Evolutionary conservation across 139 green algal genomes (phyloP), one percentile per base, ranked within the genome.

Genomic region (Asterochloris sp.): DNA sequence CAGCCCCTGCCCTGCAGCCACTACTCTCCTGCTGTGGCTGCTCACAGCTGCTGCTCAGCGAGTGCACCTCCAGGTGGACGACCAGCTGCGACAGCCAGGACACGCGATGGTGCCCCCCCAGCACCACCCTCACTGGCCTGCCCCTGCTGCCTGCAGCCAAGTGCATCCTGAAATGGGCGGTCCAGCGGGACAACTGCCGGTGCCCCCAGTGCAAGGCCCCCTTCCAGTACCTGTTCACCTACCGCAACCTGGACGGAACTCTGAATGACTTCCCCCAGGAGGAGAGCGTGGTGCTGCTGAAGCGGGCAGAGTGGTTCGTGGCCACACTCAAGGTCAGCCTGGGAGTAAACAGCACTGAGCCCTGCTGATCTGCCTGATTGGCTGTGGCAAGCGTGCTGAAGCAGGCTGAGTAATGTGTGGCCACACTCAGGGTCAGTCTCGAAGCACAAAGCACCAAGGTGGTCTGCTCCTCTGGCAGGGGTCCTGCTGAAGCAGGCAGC

Each of bases 111-210:
- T 62, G 16, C 0, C 11, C 29, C 24, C 61, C 23, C 14, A 68
- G 47, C 13, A 79, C 2, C 12, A 24, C 10, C 47, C 13, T 63
- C 28, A 27, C 17, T 21, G 24, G 13, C 17, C 23, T 69, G 19
- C 28, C 78, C 75, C 8, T 10, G 26, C 10, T 11, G 19, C 21
- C 12, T 83, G 85, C 88, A 92, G 87, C 88, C 24, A 88, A 91
- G 26, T 97, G 94, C 83, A 95, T 98, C 78, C 86, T 98, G 74
- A 83, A 87, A 66, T 97, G 94, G 94, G 89, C 94, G 8, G 61
- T 90, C 28, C 89, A 88, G 84, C 93, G 92, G 83, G 88, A 91
- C 26, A 73, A 84, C 60, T 74, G 86, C 62, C 90, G 82, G 76
- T 98, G 94, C 91, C 94, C 94, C 0, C 92, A 97, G 86, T 98